Conservation (phyloP, 257 asterid genomes). For the Cynanchum wilfordii region DNA sequence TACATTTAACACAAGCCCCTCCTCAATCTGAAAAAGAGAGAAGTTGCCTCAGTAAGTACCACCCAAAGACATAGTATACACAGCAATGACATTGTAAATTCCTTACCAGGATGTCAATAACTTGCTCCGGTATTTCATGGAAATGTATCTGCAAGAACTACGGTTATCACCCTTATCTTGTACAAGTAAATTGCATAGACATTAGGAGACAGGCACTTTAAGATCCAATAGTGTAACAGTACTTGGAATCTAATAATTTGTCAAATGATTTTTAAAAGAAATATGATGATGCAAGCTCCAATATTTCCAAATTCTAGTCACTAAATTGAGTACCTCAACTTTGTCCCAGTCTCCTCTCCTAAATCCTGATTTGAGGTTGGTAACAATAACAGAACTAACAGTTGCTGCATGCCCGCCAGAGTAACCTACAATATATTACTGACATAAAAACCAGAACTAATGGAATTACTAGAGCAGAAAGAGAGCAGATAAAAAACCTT, state of each 20-base stretch:
- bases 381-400: slow-evolving; percentile 81
- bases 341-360: slow-evolving; percentile 81
- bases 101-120: slow-evolving; percentile 68
- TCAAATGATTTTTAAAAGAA: neutral
- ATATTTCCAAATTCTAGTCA: neutral
- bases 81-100: slow-evolving; percentile 10
- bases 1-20: slow-evolving; percentile 71
- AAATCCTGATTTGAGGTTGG: slow-evolving; percentile 66
- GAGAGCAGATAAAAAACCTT: slow-evolving; percentile 41
- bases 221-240: neutral
- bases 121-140: slow-evolving; percentile 69
- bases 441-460: slow-evolving; percentile 21
- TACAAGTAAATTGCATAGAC: neutral
- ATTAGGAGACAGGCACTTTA: neutral
- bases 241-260: neutral
- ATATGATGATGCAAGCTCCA: neutral
- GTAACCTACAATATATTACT: slow-evolving; percentile 45
- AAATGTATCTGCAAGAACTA: slow-evolving; percentile 68
- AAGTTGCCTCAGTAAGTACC: neutral
- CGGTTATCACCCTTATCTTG: neutral
- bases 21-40: slow-evolving; percentile 55
- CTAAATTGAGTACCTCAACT: slow-evolving; percentile 67
- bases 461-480: slow-evolving; percentile 9
- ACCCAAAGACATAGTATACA: neutral
- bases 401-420: slow-evolving; percentile 70